A percentile compares a stretch with the other conserved stretches of the same genome.
Conservation (phyloP, 2,329 filamentous ascomycete species). For the Cytospora paraplurivora region DNA sequence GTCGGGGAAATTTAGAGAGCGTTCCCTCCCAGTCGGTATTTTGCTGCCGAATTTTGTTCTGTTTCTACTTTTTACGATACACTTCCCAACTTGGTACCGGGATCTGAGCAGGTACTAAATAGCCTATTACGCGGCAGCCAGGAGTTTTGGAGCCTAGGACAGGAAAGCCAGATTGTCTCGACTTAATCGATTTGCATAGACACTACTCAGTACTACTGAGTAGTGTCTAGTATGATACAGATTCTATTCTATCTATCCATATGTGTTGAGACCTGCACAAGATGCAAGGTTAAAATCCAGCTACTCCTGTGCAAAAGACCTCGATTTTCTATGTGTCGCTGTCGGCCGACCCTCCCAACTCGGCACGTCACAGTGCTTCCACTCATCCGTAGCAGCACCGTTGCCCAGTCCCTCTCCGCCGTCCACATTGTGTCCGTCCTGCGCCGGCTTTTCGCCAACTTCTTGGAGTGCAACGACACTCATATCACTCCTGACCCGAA, state of each 20-base stretch:
- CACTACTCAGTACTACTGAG: not conserved
- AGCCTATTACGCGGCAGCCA: too few species aligned
- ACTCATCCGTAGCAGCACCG: not conserved
- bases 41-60: too few species aligned
- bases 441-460: not conserved
- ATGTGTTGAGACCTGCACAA: not conserved
- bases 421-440: not conserved
- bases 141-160: not conserved
- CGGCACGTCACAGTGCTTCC: constrained; percentile 14
- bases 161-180: not conserved
- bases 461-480: constrained; percentile 60
- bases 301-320: constrained; percentile 11
- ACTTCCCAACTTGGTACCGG: too few species aligned
- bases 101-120: too few species aligned
- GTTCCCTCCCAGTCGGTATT: too few species aligned
- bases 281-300: not conserved
- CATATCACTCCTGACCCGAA: constrained; percentile 82
- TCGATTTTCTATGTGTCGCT: constrained; percentile 21
- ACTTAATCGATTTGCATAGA: not conserved
- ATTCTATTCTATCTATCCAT: not conserved
- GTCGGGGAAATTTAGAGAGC: too few species aligned
- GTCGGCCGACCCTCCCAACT: constrained; percentile 25
- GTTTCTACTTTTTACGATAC: too few species aligned
- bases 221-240: not conserved
- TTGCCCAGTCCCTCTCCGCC: not conserved